A percentile compares a stretch with the other conserved stretches of the same genome.
These are phyloP conservation scores for Fusarium pseudocircinatum DNA, from an alignment of 2,329 filamentous ascomycete genomes.

Conservation along the genomic window DNA sequence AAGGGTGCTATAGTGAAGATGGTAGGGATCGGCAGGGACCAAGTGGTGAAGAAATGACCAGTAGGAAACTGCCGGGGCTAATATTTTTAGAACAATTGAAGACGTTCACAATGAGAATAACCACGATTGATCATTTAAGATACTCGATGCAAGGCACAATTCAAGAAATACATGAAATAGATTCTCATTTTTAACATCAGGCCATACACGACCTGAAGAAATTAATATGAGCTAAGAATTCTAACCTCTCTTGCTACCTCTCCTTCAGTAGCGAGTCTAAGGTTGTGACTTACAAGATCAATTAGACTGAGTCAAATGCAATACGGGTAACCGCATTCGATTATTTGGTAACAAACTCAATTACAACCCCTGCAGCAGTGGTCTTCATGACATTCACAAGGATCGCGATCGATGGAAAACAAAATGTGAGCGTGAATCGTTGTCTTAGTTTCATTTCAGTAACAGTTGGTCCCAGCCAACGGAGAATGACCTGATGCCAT, in stretches of 20 bases:
- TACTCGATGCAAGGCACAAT: background rate
- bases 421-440: background rate
- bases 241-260: background rate
- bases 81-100: background rate
- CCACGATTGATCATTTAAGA: background rate
- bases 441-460: background rate
- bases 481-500: background rate
- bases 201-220: background rate
- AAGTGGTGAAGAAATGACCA: slow-evolving; percentile 13
- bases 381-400: background rate
- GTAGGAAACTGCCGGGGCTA: slow-evolving; percentile 7
- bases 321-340: background rate
- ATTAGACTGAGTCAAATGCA: background rate
- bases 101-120: background rate
- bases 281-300: background rate
- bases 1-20: background rate
- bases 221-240: background rate
- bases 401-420: background rate
- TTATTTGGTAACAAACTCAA: background rate
- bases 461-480: slow-evolving; percentile 11
- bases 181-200: background rate
- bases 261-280: background rate
- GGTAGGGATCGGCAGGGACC: slow-evolving; percentile 32
- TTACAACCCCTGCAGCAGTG: background rate
- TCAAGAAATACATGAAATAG: background rate